Percentiles rank a stretch among this genome's conserved stretches.
phyloP scores from a whole-genome alignment of 1,284 basidiomycete species.

The Pascua guehoae region DNA sequence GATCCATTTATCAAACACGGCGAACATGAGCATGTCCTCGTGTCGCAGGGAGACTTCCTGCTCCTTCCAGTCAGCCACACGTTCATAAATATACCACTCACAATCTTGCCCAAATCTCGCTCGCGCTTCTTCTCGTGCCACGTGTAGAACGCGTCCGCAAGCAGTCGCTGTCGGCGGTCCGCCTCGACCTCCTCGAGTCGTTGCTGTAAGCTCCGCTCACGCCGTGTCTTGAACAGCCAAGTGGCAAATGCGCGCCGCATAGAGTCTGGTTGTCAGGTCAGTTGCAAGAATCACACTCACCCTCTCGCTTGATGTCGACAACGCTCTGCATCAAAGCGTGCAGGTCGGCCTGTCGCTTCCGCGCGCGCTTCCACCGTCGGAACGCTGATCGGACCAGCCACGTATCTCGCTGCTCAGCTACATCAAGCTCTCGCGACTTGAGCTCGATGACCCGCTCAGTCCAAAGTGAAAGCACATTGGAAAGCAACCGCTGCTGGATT shows the following conservation, averaged over 20 bases:
- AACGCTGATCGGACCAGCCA: conserved; percentile 17
- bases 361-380: conserved; percentile 17
- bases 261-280: conserved; percentile 19
- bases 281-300: conserved; percentile 4
- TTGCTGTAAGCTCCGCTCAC: conserved; percentile 14
- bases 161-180: conserved; percentile 22
- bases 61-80: conserved; percentile 19
- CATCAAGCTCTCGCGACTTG: conserved; percentile 39
- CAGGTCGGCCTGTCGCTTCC: conserved; percentile 13
- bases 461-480: conserved; percentile 24
- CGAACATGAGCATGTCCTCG: conserved; percentile 41
- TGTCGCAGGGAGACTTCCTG: conserved; percentile 32
- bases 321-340: conserved; percentile 23
- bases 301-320: conserved; percentile 28
- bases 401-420: conserved; percentile 25
- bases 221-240: conserved; percentile 19
- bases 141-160: conserved; percentile 20
- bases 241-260: conserved; percentile 21
- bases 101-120: conserved; percentile 25
- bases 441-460: conserved; percentile 36
- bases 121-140: conserved; percentile 35
- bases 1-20: conserved; percentile 42
- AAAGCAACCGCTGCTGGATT: conserved; percentile 13
- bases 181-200: conserved; percentile 16
- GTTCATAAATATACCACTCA: conserved; percentile 6